Conservation (phyloP, 208 protist genomes). For the Eutreptiella sp. region DNA sequence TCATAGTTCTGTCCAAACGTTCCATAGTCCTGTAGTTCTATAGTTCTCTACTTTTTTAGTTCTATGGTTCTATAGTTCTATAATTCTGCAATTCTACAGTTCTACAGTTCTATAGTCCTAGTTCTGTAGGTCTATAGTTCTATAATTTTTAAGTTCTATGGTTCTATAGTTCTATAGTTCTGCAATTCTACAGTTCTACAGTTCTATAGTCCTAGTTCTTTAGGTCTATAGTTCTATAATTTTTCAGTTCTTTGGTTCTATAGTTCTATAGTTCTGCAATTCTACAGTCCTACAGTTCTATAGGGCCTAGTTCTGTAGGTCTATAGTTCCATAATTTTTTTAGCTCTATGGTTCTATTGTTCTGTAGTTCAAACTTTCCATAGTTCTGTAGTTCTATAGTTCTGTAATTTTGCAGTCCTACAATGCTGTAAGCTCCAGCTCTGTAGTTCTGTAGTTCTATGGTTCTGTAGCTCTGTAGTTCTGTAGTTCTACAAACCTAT, state of each 20-base stretch:
- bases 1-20: too few species aligned
- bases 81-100: too few species aligned
- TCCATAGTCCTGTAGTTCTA: too few species aligned
- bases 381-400: not conserved
- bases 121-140: not conserved
- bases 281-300: not conserved
- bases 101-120: not conserved
- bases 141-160: not conserved
- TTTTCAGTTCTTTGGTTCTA: not conserved
- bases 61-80: too few species aligned
- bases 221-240: not conserved
- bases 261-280: not conserved
- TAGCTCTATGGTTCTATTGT: slow-evolving; percentile 1
- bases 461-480: not conserved
- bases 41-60: too few species aligned
- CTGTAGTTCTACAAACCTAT: not conserved
- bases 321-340: not conserved
- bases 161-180: not conserved
- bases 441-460: not conserved
- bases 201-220: not conserved
- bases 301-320: not conserved
- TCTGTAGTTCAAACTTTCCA: not conserved
- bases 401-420: not conserved
- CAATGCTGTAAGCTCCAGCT: not conserved
- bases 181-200: not conserved